Base-by-base conservation (phyloP, 768 basidiomycete species). In the Vararia minispora region DNA sequence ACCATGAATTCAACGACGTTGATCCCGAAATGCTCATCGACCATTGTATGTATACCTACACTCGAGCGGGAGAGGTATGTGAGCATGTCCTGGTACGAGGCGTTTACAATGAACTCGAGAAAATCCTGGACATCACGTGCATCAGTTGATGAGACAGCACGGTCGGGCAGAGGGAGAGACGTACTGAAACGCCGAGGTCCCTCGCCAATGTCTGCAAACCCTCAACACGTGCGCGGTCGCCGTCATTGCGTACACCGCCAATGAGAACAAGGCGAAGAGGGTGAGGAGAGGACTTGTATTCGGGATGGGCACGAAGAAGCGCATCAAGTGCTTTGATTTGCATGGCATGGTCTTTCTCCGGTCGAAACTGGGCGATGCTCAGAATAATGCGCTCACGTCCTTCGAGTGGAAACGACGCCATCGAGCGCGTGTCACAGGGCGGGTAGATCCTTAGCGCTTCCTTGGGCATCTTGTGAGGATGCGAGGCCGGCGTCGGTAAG, bases 1-100 rank as follows among this genome's bases (percentile, higher is more conserved):
- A 86, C 92, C 92, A 98, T 94, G 50, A 86, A 94, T 57, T 99
- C 94, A 6, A 99, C 94, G 26, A 99, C 71, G 49, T 91, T 95
- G 56, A 99, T 98, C 2, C 95, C 94, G 45, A 98, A 99, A 56
- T 99, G 94, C 58, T 99, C 94, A 52, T 98, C 91, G 0, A 90
- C 72, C 94, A 99, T 99, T 11, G 94, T 95, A 52, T 87, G 92
- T 18, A 98, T 55, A 0, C 94, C 92, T 12, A 97, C 69, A 44
- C 79, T 84, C 2, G 90, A 76, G 31, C 61, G 62, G 6, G 80
- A 75, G 2, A 99, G 65, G 70, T 81, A 79, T 5, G 57, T 52
- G 3, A 90, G 68, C 43, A 97, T 69, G 20, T 68, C 69, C 0
- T 75, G 53, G 47, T 83, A 97, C 4, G 83, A 62, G 0, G 84